Conservation (phyloP, 805 yeast genomes). For the Jamesozyma piceae region DNA sequence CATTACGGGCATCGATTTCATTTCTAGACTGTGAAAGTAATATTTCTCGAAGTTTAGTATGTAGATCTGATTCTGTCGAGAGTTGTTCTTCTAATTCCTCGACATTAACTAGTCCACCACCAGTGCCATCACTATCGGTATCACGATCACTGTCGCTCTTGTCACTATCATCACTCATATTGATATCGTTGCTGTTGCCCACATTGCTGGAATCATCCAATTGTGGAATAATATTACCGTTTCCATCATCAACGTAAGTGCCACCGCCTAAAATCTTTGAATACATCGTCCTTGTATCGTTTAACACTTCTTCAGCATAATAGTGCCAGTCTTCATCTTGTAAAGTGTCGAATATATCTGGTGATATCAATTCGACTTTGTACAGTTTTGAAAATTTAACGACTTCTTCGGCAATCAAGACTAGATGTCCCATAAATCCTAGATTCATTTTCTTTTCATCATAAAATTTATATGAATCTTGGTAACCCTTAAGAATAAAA, state of each 20-base stretch:
- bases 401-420: constrained; percentile 87
- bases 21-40: constrained; percentile 20
- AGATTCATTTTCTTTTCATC: constrained; percentile 53
- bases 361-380: constrained; percentile 25
- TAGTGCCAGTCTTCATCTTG: constrained; percentile 22
- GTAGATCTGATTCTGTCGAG: constrained; percentile 25
- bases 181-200: not conserved
- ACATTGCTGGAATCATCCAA: constrained; percentile 5
- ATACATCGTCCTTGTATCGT: constrained; percentile 27
- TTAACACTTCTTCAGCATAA: constrained; percentile 24
- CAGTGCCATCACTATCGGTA: not conserved
- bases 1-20: constrained; percentile 22
- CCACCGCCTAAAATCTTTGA: constrained; percentile 29
- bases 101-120: constrained; percentile 14
- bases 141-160: constrained; percentile 3
- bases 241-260: constrained; percentile 22
- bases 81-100: constrained; percentile 16
- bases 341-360: constrained; percentile 19
- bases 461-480: constrained; percentile 50
- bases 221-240: constrained; percentile 19
- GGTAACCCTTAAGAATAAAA: constrained; percentile 53
- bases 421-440: constrained; percentile 93
- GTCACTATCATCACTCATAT: not conserved
- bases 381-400: constrained; percentile 60
- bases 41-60: constrained; percentile 22